These are phyloP conservation scores for Monocercomonoides exilis DNA, from an alignment of 78 protist genomes.

Conservation along the genomic window DNA sequence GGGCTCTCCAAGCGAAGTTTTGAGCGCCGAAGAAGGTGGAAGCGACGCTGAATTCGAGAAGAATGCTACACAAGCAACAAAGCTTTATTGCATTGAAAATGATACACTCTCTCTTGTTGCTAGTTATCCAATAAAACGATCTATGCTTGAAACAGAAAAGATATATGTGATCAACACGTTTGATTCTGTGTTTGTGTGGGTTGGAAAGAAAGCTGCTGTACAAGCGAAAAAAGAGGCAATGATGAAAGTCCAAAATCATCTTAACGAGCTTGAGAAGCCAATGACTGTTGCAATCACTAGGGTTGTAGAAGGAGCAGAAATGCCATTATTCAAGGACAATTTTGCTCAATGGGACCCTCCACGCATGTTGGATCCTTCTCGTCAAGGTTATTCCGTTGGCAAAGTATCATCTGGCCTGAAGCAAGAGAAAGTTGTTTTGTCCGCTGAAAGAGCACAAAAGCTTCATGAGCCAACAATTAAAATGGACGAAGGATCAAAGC, in stretches of 20 bases:
- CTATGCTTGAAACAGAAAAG: constrained; percentile 35
- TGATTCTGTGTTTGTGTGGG: constrained; percentile 43
- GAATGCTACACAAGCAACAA: background rate
- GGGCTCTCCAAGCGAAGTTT: constrained; percentile 14
- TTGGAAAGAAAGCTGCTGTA: constrained; percentile 38
- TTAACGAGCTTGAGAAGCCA: constrained; percentile 9
- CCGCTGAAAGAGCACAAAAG: background rate
- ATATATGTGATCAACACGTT: constrained; percentile 47
- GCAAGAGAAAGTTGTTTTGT: no score
- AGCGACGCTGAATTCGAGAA: constrained; percentile 17
- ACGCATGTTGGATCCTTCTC: background rate
- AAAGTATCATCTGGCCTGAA: background rate
- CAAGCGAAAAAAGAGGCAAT: constrained; percentile 6
- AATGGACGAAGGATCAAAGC: no score
- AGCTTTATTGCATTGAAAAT: background rate
- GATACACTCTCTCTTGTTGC: background rate
- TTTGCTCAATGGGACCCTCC: constrained; percentile 23
- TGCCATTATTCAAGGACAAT: constrained; percentile 22
- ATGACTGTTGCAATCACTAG: background rate
- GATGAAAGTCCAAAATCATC: background rate
- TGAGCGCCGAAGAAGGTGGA: constrained; percentile 40
- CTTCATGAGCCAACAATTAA: background rate
- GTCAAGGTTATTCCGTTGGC: background rate
- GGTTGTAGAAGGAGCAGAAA: constrained; percentile 36
- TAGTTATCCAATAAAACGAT: constrained; percentile 11